Conservation (phyloP, 805 yeast species). For the Tetrapisispora iriomotensis region DNA sequence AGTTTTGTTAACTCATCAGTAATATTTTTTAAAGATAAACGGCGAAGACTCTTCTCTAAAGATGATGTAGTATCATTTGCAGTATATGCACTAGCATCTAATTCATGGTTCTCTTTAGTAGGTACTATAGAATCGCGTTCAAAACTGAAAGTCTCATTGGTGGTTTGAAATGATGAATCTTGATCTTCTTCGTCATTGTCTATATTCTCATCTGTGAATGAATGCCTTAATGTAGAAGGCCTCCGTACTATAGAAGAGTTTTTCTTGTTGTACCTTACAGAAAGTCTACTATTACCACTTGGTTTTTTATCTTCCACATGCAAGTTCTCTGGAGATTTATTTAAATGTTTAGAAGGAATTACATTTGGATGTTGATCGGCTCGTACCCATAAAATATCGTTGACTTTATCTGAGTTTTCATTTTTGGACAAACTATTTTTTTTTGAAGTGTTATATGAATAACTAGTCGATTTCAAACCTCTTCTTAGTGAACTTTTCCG, state of each 20-base stretch:
- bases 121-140: slow-evolving; percentile 1
- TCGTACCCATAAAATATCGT: slow-evolving; percentile 80
- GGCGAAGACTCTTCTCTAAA: not conserved
- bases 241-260: slow-evolving; percentile 23
- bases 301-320: not conserved
- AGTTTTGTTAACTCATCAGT: slow-evolving; percentile 67
- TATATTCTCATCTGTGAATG: slow-evolving; percentile 26
- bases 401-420: not conserved
- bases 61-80: slow-evolving; percentile 6
- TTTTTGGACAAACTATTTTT: not conserved
- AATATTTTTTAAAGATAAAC: slow-evolving; percentile 58
- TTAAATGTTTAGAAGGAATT: slow-evolving; percentile 79
- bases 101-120: not conserved
- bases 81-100: not conserved
- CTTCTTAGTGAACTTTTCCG: not conserved
- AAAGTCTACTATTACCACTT: slow-evolving; percentile 20
- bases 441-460: not conserved
- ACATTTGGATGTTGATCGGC: slow-evolving; percentile 89
- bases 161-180: slow-evolving; percentile 16
- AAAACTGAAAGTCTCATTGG: slow-evolving; percentile 2
- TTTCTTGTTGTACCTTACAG: slow-evolving; percentile 16
- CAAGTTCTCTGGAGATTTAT: not conserved
- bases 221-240: slow-evolving; percentile 27
- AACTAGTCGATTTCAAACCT: not conserved
- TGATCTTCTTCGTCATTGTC: slow-evolving; percentile 26